A percentile compares a stretch with the other conserved stretches of the same genome.
These are phyloP conservation scores for Onygenales sp. DNA, from an alignment of 2,329 filamentous ascomycete genomes.

Conservation along the genomic window DNA sequence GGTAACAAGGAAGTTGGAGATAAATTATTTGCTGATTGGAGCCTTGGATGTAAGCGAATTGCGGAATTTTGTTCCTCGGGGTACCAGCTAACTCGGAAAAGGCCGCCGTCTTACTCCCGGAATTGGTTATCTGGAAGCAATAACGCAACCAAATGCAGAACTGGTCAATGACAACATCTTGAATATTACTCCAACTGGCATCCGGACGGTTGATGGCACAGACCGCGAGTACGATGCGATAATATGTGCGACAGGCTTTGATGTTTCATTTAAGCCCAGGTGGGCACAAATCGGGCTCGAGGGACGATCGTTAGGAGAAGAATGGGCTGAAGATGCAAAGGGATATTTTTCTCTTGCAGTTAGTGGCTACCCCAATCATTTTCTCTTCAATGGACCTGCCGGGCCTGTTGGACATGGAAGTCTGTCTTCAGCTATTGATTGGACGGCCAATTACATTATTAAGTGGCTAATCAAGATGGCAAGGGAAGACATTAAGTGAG, in stretches of 20 bases:
- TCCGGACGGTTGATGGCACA: conserved; percentile 9
- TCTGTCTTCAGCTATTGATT: conserved; percentile 10
- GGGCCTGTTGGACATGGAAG: conserved; percentile 19
- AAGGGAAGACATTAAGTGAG: conserved; percentile 17
- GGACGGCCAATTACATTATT: conserved; percentile 18
- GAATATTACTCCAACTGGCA: conserved; percentile 19
- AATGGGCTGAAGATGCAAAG: conserved; percentile 16
- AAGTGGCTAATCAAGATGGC: conserved; percentile 21
- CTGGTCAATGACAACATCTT: conserved; percentile 21
- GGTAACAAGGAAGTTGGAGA: conserved; percentile 6
- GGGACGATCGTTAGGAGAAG: conserved; percentile 14
- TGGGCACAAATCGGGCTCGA: conserved; percentile 12
- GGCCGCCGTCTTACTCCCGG: conserved; percentile 38
- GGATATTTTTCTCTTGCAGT: conserved; percentile 18
- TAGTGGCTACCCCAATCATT: conserved; percentile 21
- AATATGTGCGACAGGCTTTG: conserved; percentile 23
- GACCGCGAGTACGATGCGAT: conserved; percentile 16
- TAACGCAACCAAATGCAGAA: conserved; percentile 28
- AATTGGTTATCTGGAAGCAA: conserved; percentile 42
- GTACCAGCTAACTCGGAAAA: background rate
- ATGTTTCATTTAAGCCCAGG: conserved; percentile 16
- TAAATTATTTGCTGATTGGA: conserved; percentile 13
- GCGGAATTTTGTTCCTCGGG: background rate
- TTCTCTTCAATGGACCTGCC: conserved; percentile 20
- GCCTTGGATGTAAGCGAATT: conserved; percentile 29